Percentiles rank a stretch among this genome's conserved stretches.
Evolutionary conservation across 2,329 filamentous ascomycete species (phyloP).

Genomic region (Ceratocystiopsis sp.): DNA sequence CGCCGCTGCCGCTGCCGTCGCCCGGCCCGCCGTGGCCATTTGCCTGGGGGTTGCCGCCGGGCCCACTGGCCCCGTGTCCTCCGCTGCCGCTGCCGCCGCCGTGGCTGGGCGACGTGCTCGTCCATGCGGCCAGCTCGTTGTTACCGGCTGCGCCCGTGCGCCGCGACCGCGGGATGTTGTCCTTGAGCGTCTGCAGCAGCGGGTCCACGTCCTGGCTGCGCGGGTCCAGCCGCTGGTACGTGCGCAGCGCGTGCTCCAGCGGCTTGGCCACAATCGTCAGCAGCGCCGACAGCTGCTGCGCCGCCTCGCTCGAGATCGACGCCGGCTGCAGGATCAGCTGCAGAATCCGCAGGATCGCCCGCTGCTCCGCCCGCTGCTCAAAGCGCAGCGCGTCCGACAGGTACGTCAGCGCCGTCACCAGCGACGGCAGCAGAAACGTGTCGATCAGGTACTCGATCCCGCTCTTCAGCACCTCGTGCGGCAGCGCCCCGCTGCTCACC

Average conservation of each 20-base stretch:
- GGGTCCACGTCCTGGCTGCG: conserved; percentile 53
- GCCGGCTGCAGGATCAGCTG: conserved; percentile 54
- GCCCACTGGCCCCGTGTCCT: no score
- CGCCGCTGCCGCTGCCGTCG: not conserved
- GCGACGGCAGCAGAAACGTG: conserved; percentile 61
- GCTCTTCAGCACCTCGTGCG: conserved; percentile 52
- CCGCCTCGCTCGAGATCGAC: conserved; percentile 55
- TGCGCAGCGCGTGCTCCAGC: conserved; percentile 48
- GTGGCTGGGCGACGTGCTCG: conserved; percentile 9
- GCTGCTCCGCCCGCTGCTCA: conserved; percentile 44
- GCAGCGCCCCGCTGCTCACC: conserved; percentile 45
- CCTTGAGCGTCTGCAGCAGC: conserved; percentile 47
- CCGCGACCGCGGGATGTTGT: conserved; percentile 38
- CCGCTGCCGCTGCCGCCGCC: not conserved
- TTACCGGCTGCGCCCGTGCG: conserved; percentile 45
- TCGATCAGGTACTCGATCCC: conserved; percentile 69
- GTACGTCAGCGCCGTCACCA: conserved; percentile 58
- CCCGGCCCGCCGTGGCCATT: not conserved
- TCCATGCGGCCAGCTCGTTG: conserved; percentile 54
- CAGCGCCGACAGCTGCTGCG: conserved; percentile 52
- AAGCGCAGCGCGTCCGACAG: conserved; percentile 54
- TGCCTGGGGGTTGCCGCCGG: no score
- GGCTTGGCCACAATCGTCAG: conserved; percentile 54
- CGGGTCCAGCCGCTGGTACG: conserved; percentile 49
- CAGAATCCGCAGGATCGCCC: conserved; percentile 53